Evolutionary conservation across 768 basidiomycete genomes (phyloP), one percentile per base, ranked within the genome.

Genomic region (Mycena indigotica): DNA sequence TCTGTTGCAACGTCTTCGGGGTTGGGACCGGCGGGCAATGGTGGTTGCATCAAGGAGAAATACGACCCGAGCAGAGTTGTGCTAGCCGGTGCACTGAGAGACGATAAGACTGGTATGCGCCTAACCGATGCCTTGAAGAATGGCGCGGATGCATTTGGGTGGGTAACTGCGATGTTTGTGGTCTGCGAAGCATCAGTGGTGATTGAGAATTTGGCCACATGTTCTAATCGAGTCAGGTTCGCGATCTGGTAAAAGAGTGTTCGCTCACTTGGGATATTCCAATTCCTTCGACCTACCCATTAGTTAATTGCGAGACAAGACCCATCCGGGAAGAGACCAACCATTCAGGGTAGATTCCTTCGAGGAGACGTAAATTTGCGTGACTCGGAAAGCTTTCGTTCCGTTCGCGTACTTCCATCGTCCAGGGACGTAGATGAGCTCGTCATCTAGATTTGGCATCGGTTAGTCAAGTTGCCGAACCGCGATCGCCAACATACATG

Each of bases 231-330:
- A 19, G 35, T 16, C 50, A 5, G 57, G 53, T 50, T 13, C 21
- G 44, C 16, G 21, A 21, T 26, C 44, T 6, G 16, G 38, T 29
- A 30, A 3, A 49, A 30, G 17, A 24, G 45, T 32, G 30, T 28
- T 39, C 17, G 45, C 69, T 48, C 13, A 75, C 73, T 75, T 0
- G 73, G 71, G 16, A 72, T 72, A 50, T 73, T 73, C 73, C 72
- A 72, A 53, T 73, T 73, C 29, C 65, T 66, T 19, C 73, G 70
- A 17, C 72, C 72, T 73, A 51, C 16, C 32, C 16, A 19, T 45
- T 10, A n/a, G n/a, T n/a, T 23, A 16, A 28, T 53, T 21, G 19
- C 15, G 32, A 21, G 19, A 5, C 19, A 19, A n/a, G 19, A 12
- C 30, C 38, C 0, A 23, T 25, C 17, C 21, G 15, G 5, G 13